Percentiles rank a stretch among this genome's conserved stretches.
These are phyloP conservation scores for Lentinula aciculospora DNA, from an alignment of 768 basidiomycete species.

Conservation along the genomic window DNA sequence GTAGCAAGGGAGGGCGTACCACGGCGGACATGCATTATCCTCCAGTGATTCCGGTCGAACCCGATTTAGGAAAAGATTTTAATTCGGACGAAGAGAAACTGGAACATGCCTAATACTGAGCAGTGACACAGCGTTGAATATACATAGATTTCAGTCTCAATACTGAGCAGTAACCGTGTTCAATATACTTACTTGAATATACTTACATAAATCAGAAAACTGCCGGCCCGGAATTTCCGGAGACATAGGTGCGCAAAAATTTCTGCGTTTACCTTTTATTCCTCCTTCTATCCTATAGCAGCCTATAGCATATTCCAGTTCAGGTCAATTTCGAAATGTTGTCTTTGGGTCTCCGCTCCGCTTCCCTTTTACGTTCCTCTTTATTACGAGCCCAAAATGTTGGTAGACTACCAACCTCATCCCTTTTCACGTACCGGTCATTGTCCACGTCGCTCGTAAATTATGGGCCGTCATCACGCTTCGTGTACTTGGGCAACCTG, in stretches of 20 bases:
- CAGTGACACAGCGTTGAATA: not conserved
- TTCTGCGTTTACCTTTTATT: not conserved
- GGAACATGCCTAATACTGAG: not conserved
- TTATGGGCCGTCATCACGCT: not conserved
- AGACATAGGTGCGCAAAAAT: not conserved
- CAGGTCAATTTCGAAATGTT: not conserved
- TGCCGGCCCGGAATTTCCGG: no score
- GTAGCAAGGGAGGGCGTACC: conserved; percentile 26
- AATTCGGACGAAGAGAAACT: conserved; percentile 2
- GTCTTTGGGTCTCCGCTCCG: not conserved
- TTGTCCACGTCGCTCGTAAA: conserved; percentile 2
- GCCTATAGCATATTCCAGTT: not conserved
- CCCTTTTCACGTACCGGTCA: not conserved
- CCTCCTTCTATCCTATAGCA: not conserved
- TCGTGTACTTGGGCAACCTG: conserved; percentile 2
- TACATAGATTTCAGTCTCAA: no score
- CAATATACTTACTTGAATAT: no score
- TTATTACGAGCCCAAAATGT: not conserved
- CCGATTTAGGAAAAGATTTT: not conserved
- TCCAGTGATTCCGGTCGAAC: not conserved
- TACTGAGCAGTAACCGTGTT: no score
- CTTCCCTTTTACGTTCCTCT: not conserved
- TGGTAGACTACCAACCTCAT: not conserved
- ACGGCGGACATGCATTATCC: conserved; percentile 15
- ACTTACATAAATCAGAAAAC: no score